Percentiles rank a stretch among this genome's conserved stretches.
phyloP scores from a whole-genome alignment of 1,139 yeast species.

The Suhomyces wounanorum region DNA sequence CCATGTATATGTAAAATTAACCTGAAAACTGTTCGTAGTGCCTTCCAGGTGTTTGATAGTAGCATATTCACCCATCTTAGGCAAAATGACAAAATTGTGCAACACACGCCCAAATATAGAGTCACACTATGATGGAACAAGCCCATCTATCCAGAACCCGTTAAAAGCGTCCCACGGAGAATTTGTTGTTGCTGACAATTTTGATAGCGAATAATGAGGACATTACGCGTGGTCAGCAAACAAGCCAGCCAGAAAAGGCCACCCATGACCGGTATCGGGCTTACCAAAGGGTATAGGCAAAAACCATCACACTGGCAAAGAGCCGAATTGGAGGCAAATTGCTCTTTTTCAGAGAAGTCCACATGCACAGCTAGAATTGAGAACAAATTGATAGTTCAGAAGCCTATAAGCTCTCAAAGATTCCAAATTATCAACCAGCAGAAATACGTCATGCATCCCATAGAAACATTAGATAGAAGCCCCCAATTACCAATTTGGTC shows the following conservation, averaged over 20 bases:
- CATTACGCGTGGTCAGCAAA: background rate
- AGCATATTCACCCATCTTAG: too few species aligned
- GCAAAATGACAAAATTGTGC: too few species aligned
- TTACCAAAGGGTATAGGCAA: background rate
- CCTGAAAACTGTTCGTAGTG: background rate
- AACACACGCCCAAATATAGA: too few species aligned
- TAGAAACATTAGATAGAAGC: background rate
- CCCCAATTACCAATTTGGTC: background rate
- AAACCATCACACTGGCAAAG: background rate
- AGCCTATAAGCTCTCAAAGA: too few species aligned
- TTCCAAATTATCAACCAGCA: too few species aligned
- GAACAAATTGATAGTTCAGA: background rate
- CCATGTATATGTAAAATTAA: constrained; percentile 3
- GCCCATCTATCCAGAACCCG: too few species aligned
- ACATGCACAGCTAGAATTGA: background rate
- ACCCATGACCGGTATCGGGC: background rate
- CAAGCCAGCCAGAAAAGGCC: background rate
- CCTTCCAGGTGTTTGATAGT: too few species aligned
- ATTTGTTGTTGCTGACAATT: too few species aligned
- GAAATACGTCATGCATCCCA: background rate
- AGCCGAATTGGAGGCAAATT: background rate
- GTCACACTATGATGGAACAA: too few species aligned
- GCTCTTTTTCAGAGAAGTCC: background rate
- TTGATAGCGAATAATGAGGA: background rate
- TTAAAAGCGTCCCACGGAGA: too few species aligned